phyloP scores from a whole-genome alignment of 2,329 filamentous ascomycete genomes.

The Cercospora brassicicola region DNA sequence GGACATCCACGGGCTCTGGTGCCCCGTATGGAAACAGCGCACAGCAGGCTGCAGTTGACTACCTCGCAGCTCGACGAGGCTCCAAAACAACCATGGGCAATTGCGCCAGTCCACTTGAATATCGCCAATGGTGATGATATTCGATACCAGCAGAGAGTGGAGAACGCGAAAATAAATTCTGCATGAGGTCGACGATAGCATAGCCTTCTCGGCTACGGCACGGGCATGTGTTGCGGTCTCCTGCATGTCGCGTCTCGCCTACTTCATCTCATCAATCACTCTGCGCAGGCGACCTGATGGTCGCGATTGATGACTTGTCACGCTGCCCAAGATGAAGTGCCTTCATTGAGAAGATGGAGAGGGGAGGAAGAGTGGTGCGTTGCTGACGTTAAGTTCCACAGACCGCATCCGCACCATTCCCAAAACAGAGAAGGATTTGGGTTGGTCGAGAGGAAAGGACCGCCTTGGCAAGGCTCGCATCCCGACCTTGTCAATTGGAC shows the following conservation, averaged over 20 bases:
- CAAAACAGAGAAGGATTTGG: constrained; percentile 9
- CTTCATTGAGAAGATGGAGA: too few species aligned
- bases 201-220: not conserved
- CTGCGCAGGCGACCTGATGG: not conserved
- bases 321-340: not conserved
- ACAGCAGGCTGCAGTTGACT: not conserved
- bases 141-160: not conserved
- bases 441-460: constrained; percentile 5
- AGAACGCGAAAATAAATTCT: not conserved
- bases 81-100: too few species aligned
- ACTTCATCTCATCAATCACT: not conserved
- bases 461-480: constrained; percentile 3
- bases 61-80: not conserved
- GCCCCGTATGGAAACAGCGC: not conserved
- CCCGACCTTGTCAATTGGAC: constrained; percentile 4
- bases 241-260: not conserved
- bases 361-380: not conserved
- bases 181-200: not conserved
- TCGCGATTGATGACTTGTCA: not conserved
- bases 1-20: not conserved
- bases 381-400: not conserved
- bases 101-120: not conserved
- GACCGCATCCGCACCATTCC: not conserved
- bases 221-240: not conserved
- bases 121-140: not conserved